Evolutionary conservation across 2,329 filamentous ascomycete genomes (phyloP), one percentile per base, ranked within the genome.

Genomic region (Alternaria brassicicola): DNA sequence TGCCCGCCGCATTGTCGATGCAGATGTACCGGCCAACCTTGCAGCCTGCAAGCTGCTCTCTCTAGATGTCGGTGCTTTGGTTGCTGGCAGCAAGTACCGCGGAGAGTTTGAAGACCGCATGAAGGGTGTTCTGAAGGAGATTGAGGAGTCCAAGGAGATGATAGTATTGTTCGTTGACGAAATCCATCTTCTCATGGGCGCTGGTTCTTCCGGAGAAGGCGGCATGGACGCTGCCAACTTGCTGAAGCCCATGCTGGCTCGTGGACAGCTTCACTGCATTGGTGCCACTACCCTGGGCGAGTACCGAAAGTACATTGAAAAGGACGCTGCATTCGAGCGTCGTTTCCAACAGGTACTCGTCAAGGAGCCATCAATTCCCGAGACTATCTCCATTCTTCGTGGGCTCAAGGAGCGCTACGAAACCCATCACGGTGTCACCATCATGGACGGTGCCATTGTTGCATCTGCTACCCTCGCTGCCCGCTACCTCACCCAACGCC

Each of bases 101-200:
- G 95, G 95, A 81, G 95, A 99, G 78, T 99, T 99, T 59, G 95
- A 99, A 78, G 95, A 99, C 83, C 88, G 95, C 69, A 98, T 99
- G 93, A 99, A 99, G 85, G 93, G 94, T 54, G 95, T 99, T 5
- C 80, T 99, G 70, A 99, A 98, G 79, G 95, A 99, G 81, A 97
- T 99, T 58, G 86, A 93, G 68, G 89, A 96, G 55, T 92, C 93
- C 50, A 96, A 95, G 76, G 94, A 98, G 57, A 97, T 93, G 83
- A 97, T 99, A 74, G 90, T 99, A 51, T 88, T 99, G 63, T 99
- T 99, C 70, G 95, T 99, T 67, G 95, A 99, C 78, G 95, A 99
- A 78, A 99, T 99, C 66, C 95, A 99, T 81, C 85, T 99, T 63
- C 88, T 99, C 62, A 99, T 99, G 95, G 95, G 95, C 59, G 95